Base-by-base conservation (phyloP, 2,329 filamentous ascomycete species). In the Harringtonia aguacate region DNA sequence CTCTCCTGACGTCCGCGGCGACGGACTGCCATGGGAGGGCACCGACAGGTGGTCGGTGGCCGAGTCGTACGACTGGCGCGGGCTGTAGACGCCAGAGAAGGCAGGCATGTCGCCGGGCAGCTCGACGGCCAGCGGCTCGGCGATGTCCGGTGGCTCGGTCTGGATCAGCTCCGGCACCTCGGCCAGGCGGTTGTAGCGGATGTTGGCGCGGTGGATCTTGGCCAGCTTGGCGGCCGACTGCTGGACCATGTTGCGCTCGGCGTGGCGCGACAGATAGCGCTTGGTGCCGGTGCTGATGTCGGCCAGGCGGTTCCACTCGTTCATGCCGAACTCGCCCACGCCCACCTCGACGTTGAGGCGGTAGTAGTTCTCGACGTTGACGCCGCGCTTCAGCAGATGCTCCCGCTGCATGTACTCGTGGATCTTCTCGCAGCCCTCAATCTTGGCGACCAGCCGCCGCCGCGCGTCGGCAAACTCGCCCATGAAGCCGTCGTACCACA, bases 261-360 rank as follows among this genome's bases (percentile, higher is more conserved):
- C 79, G 12, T 75, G 70, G 48, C 81, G 81, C 8, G 72, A 68
- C 43, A 98, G 75, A 58, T 97, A 98, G 50, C 83, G 78, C 52
- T 86, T 77, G 0, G 92, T 98, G 58, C 83, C 83, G 14, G 87
- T 95, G 66, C 86, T 95, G 64, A 98, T 97, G 42, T 95, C 90
- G 22, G 86, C 83, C n/a, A 97, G 68, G 4, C 89, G 79, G 55
- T 86, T 78, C 92, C 92, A 98, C 60, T 97, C 92, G 58, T 97
- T 98, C 88, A 98, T 97, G 41, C 86, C 90, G 60, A 95, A 97
- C 58, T 97, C 92, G 43, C 90, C 89, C 4, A 97, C 89, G 1
- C 90, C 92, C 15, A 95, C 81, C 58, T 97, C 89, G 34, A 97
- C 92, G 52, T 98, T 98, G n/a, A 97, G 70, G 8, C 92, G 84